These are phyloP conservation scores for Alternaria tenuissima DNA, from an alignment of 2,329 filamentous ascomycete genomes.

Conservation along the genomic window DNA sequence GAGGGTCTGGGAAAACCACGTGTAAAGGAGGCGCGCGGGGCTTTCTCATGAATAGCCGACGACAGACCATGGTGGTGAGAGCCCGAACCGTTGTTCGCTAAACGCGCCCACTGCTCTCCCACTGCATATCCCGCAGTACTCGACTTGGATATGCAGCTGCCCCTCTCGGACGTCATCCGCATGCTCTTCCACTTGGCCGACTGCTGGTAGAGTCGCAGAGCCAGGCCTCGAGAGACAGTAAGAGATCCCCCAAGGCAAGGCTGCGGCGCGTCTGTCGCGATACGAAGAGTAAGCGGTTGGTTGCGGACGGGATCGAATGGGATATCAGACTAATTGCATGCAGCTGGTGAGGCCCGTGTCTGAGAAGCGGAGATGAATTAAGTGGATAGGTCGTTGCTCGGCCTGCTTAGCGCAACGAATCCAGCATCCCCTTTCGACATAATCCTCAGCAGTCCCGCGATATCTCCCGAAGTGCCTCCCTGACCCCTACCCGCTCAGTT, in stretches of 20 bases:
- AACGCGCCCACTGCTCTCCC: slow-evolving; percentile 24
- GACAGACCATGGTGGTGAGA: slow-evolving; percentile 5
- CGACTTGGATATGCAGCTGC: slow-evolving; percentile 22
- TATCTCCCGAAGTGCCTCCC: slow-evolving; percentile 32
- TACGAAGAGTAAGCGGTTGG: slow-evolving; percentile 24
- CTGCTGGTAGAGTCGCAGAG: not conserved
- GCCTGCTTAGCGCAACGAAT: slow-evolving; percentile 41
- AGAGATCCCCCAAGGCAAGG: not conserved
- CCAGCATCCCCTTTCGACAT: slow-evolving; percentile 42
- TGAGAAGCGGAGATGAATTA: slow-evolving; percentile 37
- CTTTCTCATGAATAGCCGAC: slow-evolving; percentile 18
- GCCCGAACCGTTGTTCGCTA: slow-evolving; percentile 19
- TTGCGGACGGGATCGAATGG: slow-evolving; percentile 18
- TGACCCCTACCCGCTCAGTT: slow-evolving; percentile 28
- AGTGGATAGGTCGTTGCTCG: slow-evolving; percentile 37
- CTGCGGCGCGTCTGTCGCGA: slow-evolving; percentile 1
- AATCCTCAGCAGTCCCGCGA: slow-evolving; percentile 33
- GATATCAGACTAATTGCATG: slow-evolving; percentile 40
- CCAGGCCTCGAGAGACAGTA: not conserved
- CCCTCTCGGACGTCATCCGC: slow-evolving; percentile 32
- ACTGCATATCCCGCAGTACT: slow-evolving; percentile 28
- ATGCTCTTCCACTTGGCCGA: slow-evolving; percentile 15
- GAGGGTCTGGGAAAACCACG: slow-evolving; percentile 29
- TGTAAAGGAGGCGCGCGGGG: slow-evolving; percentile 24
- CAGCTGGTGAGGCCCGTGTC: slow-evolving; percentile 38